These are phyloP conservation scores for Sporisorium scitamineum DNA, from an alignment of 1,284 basidiomycete species.

Conservation along the genomic window DNA sequence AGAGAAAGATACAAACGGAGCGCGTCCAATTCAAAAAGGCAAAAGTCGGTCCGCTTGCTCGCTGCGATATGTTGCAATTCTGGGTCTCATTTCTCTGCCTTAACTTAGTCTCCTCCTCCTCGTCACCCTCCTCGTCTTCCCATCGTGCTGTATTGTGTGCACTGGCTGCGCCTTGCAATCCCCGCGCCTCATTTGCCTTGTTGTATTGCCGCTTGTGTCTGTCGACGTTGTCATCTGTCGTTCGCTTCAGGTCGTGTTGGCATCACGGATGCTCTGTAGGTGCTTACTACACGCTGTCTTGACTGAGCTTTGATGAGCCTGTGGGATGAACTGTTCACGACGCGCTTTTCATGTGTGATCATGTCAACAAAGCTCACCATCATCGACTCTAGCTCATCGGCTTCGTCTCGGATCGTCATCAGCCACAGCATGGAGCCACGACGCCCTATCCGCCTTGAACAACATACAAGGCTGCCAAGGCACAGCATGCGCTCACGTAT, in stretches of 20 bases:
- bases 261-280: neutral
- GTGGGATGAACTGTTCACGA: neutral
- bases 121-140: neutral
- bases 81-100: slow-evolving; percentile 9
- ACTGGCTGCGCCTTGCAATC: neutral
- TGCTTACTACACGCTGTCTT: neutral
- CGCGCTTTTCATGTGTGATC: neutral
- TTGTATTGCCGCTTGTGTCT: neutral
- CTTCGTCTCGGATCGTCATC: neutral
- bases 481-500: neutral
- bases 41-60: slow-evolving; percentile 12
- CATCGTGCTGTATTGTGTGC: neutral
- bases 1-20: neutral
- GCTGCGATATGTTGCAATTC: slow-evolving; percentile 8
- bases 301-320: neutral
- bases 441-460: neutral
- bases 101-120: neutral
- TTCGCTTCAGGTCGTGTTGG: neutral
- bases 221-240: neutral
- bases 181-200: neutral
- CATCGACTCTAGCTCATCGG: neutral
- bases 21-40: slow-evolving; percentile 10
- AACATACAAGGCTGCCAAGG: neutral
- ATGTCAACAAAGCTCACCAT: neutral
- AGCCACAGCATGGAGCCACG: neutral